phyloP scores from a whole-genome alignment of 805 yeast genomes.

The Metschnikowia noctiluminum region DNA sequence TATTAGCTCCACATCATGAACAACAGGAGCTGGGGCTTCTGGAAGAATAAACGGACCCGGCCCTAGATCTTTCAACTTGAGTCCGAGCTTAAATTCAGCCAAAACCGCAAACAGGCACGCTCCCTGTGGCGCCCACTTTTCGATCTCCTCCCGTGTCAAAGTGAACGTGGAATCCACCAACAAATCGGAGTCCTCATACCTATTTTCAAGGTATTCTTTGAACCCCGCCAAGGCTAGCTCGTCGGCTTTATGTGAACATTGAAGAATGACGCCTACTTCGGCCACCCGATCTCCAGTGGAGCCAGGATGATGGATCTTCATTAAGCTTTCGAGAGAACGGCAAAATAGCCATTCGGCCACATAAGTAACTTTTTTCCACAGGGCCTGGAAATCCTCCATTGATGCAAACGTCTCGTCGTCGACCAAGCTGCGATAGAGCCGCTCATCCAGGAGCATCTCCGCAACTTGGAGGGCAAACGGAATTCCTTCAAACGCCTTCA shows the following conservation, averaged over 20 bases:
- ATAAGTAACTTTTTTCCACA: constrained; percentile 26
- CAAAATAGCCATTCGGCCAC: constrained; percentile 24
- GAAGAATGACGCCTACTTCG: background rate
- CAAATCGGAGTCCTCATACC: constrained; percentile 13
- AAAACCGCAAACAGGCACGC: constrained; percentile 1
- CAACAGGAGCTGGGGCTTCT: no score
- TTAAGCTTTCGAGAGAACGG: constrained; percentile 7
- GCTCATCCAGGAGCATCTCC: constrained; percentile 1
- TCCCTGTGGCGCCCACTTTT: background rate
- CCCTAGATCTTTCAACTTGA: background rate
- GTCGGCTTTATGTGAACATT: constrained; percentile 2
- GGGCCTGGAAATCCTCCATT: constrained; percentile 19
- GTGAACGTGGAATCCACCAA: constrained; percentile 11
- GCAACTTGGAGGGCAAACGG: background rate
- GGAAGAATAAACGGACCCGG: no score
- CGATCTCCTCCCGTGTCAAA: constrained; percentile 2
- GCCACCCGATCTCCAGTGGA: no score
- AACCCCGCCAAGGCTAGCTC: background rate
- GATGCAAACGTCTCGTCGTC: constrained; percentile 7
- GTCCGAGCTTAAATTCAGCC: constrained; percentile 2
- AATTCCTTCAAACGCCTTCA: background rate
- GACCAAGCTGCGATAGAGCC: constrained; percentile 7
- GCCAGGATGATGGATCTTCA: no score
- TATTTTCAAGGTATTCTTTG: constrained; percentile 7
- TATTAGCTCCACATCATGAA: no score